Evolutionary conservation across 2,329 filamentous ascomycete genomes (phyloP).

Genomic region (Colletotrichum godetiae): DNA sequence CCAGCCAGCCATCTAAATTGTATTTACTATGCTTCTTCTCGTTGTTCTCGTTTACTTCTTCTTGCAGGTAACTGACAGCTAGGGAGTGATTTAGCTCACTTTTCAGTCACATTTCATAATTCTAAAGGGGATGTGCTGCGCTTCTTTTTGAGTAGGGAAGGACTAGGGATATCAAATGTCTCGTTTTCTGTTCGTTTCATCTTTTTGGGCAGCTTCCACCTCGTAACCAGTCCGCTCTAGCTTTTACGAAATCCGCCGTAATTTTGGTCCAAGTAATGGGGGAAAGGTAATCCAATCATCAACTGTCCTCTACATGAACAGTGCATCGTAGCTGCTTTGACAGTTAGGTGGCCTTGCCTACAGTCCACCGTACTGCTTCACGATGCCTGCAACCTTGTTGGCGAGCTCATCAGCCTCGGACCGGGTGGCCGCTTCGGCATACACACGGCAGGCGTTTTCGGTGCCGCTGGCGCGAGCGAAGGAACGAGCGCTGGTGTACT

Average conservation of each 20-base stretch:
- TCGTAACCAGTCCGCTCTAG: conserved; percentile 11
- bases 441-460: conserved; percentile 95
- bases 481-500: conserved; percentile 88
- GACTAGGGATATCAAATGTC: conserved; percentile 11
- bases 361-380: conserved; percentile 67
- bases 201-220: background rate
- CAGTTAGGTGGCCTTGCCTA: conserved; percentile 2
- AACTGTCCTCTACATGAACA: background rate
- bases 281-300: background rate
- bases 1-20: background rate
- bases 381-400: conserved; percentile 81
- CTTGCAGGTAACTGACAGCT: background rate
- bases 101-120: background rate
- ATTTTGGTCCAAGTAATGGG: background rate
- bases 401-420: conserved; percentile 93
- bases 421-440: conserved; percentile 91
- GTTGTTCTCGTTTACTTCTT: background rate
- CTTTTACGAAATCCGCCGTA: conserved; percentile 4
- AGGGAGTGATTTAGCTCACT: background rate
- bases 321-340: background rate
- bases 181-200: conserved; percentile 6
- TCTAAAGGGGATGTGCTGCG: background rate
- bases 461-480: conserved; percentile 96
- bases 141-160: background rate
- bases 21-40: background rate